Evolutionary conservation across 73 alveolate species (phyloP).

Genomic region (Paramecium pentaurelia): DNA sequence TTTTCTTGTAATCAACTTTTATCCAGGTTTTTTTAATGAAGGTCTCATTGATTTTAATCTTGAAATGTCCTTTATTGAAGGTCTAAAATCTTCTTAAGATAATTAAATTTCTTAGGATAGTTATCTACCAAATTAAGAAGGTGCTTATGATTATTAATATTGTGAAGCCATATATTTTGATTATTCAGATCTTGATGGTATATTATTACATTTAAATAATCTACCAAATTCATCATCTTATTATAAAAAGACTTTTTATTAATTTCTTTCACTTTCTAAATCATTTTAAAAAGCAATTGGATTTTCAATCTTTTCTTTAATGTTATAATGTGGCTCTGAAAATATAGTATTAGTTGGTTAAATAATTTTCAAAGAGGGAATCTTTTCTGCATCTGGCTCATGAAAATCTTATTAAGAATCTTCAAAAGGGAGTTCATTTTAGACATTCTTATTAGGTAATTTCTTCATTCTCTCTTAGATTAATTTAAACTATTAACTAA

Average conservation of each 20-base stretch:
- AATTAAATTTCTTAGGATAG: background rate
- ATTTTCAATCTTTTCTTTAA: background rate
- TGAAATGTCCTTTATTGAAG: background rate
- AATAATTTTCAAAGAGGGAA: background rate
- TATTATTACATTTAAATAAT: background rate
- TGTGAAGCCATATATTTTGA: background rate
- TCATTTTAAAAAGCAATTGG: background rate
- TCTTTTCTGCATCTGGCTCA: background rate
- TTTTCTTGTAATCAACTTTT: background rate
- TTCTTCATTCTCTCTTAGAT: background rate
- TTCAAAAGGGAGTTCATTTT: background rate
- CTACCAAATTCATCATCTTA: background rate
- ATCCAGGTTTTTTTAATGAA: background rate
- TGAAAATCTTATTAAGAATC: background rate
- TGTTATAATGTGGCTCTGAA: background rate
- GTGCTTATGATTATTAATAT: background rate
- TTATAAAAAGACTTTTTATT: background rate
- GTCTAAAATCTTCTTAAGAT: background rate
- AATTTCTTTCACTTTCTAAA: background rate
- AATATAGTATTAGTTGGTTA: background rate
- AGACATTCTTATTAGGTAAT: background rate
- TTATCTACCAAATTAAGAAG: conserved; percentile 3
- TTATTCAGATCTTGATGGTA: background rate
- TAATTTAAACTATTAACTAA: background rate
- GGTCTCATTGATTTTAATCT: background rate